Evolutionary conservation across 495 filamentous ascomycete genomes (phyloP), one percentile per base, ranked within the genome.

Genomic region (Xylaria acuta): DNA sequence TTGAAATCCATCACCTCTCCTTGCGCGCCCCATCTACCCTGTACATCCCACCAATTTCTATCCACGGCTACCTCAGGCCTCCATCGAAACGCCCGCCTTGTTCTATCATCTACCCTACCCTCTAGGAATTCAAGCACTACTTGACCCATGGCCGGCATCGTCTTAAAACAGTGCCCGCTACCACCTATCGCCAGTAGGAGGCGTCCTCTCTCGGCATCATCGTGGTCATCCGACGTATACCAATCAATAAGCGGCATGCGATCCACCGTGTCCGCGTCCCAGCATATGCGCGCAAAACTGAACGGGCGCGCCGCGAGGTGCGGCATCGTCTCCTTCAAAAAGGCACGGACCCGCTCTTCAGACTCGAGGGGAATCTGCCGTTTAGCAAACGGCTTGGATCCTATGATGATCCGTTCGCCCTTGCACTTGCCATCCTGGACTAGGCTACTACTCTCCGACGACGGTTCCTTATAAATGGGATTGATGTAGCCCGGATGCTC

Each of bases 401-500:
- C 75, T 25, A 72, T 71, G 64, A 81, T 79, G 0, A 65, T 76
- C 58, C 56, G 12, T 14, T 41, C 47, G n/a, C 12, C n/a, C 9
- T 60, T 36, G 16, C 30, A n/a, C 27, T 9, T 20, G 20, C 11
- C 20, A 25, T 41, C 49, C 27, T 53, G 49, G 8, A 27, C 8
- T 5, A 14, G 9, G 11, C 22, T 53, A 53, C 22, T 34, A n/a
- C n/a, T n/a, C n/a, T 22, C 16, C 11, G 41, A 22, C 4, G 30
- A 41, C 2, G 43, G 32, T 41, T 38, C 66, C 22, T 5, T 3
- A 36, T 76, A 59, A 25, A 75, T 47, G 11, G 82, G 84, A 63
- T 88, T 88, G 72, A 79, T 83, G 71, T 89, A 89, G 16, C 87
- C 87, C 1, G 86, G 86, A 56, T 88, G 86, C 69, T 89, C 86